Evolutionary conservation across 225 moss, liverwort and hornwort genomes (phyloP), one percentile per base, ranked within the genome.

Genomic region (Anthoceros angustus): DNA sequence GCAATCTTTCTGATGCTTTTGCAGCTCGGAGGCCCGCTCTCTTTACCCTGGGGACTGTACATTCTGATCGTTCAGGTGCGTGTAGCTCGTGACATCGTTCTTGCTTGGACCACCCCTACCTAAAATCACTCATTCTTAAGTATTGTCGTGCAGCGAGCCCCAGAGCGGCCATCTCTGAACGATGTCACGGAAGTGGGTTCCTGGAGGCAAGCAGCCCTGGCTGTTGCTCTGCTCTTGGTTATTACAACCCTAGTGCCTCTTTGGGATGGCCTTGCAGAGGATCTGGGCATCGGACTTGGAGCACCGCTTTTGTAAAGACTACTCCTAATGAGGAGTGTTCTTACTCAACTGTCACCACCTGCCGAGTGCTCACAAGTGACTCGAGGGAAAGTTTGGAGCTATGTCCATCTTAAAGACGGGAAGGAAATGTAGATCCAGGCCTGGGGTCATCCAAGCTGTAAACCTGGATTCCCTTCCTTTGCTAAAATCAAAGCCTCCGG

Each of bases 201-300:
- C 0, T 65, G 88, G 68, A 79, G 91, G 70, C 88, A 81, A 77
- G 62, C 74, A 14, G 83, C 82, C 7, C 75, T 95, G 61, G 70
- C 76, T 0, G n/a, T 88, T 23, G 74, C 74, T 63, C 80, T 83
- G 20, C 40, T 91, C 24, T 73, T 95, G 64, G 86, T 88, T 20
- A 75, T 95, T 72, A 82, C 86, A 64, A 84, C 83, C 50, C 83
- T 95, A 62, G 67, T 95, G 64, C 94, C 91, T 6, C 80, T 88
- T 12, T 88, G 91, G 94, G 91, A 95, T 74, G 91, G 90, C 64
- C 85, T 95, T 43, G 88, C 88, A 63, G 91, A 95, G 70, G 94
- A 95, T 74, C 74, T 90, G 38, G 94, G 94, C 32, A 87, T 94
- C 45, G 94, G 94, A 65, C 77, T 81, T 24, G 70, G 49, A 11